Base-by-base conservation (phyloP, 129 eudicot species). In the Lonicera japonica region DNA sequence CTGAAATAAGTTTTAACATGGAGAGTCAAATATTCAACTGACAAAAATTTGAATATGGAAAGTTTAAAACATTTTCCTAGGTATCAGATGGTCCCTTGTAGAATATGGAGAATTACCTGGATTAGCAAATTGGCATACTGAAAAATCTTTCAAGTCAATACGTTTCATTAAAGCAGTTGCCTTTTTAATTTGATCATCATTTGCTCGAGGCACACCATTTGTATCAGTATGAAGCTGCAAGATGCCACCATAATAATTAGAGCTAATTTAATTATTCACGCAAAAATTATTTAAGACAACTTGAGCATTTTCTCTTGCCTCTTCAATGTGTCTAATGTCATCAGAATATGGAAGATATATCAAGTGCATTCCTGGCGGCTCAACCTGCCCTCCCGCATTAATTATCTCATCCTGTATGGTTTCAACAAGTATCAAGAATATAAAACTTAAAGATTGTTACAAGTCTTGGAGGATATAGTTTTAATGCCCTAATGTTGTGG, bases 351-450 rank as follows among this genome's bases (percentile, higher is more conserved):
- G 99, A 72, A 92, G 99, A 58, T 85, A 82, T 70, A 92, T 88
- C 92, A 92, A 80, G 83, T 92, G 95, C 96, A 92, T 85, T 74
- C 99, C 99, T 39, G 99, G 95, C 34, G 99, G 99, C 80, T 92
- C 99, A 79, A 92, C 79, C 72, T 92, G 99, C 71, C 96, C 96
- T 59, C 99, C 83, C 15, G 77, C 59, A 61, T 59, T 81, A 18
- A 71, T 66, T 70, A 82, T 83, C 78, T 92, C 99, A 53, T 88
- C 99, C 99, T 92, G 86, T 69, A 65, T 52, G 46, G 64, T 4
- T 47, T 50, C 23, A 56, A 48, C n/a, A 59, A 47, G 16, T 23
- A 29, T n/a, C 7, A 45, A 15, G 61, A 21, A 55, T 15, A 34
- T 38, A 21, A 41, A n/a, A n/a, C n/a, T n/a, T n/a, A n/a, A n/a